Evolutionary conservation across 345 rosid species (phyloP), one percentile per base, ranked within the genome.

Genomic region (Excoecaria agallocha): DNA sequence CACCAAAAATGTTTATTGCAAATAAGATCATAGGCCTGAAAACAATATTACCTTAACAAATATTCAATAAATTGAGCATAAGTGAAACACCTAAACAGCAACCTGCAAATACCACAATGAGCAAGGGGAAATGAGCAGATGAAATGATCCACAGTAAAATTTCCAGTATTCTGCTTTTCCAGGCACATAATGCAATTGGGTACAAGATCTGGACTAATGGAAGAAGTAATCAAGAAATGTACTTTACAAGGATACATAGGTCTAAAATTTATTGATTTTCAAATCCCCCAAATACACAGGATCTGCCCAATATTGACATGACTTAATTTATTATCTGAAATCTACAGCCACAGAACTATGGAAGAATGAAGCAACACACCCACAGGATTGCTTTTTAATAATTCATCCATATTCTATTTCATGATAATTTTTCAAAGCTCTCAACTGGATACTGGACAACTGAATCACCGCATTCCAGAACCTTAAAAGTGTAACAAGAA

Each of bases 31-130:
- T 17, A 51, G 46, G 35, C 46, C 49, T 69, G 57, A 24, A 30
- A 9, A 38, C 43, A 38, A 0, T n/a, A 30, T 54, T 54, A 79
- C 82, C 82, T 69, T 66, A 11, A 43, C 71, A 66, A 15, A n/a
- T 71, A 46, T 66, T 11, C 41, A 41, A 49, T 45, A 41, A 63
- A 61, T 58, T 49, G 38, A 59, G 62, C 7, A 71, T 41, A 45
- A 12, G 43, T 22, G 74, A 50, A 24, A 48, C 48, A 48, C 62
- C 74, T 76, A 80, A 16, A 6, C 77, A 45, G 76, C 69, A 62
- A 30, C 83, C 83, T 80, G 80, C 80, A 76, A 48, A 60, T 16
- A 55, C 60, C 70, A 80, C 35, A 39, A 51, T 52, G 12, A n/a
- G 74, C 61, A 12, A 37, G 45, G 12, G 50, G 12, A 24, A 51